A percentile compares a stretch with the other conserved stretches of the same genome.
Evolutionary conservation across 768 basidiomycete genomes (phyloP).

Genomic region (Suillus sp.): DNA sequence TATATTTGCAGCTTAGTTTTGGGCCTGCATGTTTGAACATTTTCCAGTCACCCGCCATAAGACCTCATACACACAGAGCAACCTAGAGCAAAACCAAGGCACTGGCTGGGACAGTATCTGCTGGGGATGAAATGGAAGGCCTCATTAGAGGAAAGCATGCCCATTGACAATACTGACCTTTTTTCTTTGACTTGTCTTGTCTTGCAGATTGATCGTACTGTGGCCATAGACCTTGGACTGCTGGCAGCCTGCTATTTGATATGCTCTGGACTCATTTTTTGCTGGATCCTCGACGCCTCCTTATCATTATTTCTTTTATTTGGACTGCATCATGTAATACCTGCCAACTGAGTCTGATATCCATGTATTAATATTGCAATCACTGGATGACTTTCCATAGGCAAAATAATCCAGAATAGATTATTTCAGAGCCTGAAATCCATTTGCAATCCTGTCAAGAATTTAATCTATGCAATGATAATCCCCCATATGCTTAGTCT

Average conservation of each 20-base stretch:
- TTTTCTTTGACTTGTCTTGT: not conserved
- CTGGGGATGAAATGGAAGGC: not conserved
- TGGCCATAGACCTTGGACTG: not conserved
- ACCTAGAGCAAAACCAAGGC: not conserved
- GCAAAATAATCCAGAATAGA: too few species aligned
- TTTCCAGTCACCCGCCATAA: not conserved
- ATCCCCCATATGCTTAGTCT: too few species aligned
- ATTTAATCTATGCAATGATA: too few species aligned
- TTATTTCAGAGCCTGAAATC: too few species aligned
- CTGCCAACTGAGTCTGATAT: too few species aligned
- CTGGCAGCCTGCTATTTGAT: not conserved
- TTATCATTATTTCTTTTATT: not conserved
- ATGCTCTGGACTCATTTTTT: not conserved
- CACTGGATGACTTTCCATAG: too few species aligned
- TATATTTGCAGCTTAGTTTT: not conserved
- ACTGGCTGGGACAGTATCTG: not conserved
- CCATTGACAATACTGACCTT: not conserved
- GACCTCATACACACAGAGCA: not conserved
- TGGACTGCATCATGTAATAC: too few species aligned
- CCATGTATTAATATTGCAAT: too few species aligned
- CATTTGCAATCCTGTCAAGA: too few species aligned
- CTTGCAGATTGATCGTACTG: not conserved
- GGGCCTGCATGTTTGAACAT: not conserved
- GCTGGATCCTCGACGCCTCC: not conserved
- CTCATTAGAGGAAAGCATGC: not conserved